Base-by-base conservation (phyloP, 2,329 filamentous ascomycete genomes). In the Cladosporium sp. region DNA sequence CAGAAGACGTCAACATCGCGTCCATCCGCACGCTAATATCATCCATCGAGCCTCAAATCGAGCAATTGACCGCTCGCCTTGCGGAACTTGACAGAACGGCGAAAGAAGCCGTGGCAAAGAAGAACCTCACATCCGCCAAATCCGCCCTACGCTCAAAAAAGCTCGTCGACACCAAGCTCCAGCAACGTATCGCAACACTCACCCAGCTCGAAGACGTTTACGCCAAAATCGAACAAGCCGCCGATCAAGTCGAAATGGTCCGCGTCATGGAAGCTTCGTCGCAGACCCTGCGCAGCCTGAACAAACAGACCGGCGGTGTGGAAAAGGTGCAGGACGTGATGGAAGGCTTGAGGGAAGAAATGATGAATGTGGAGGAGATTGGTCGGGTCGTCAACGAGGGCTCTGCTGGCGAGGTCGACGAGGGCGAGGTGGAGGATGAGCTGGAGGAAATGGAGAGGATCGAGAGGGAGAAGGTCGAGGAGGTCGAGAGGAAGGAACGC, bases 361-460 rank as follows among this genome's bases (percentile, higher is more conserved):
- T 92, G 81, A 78, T 74, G 55, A 82, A 85, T 59, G 83, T 85
- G 19, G 90, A 96, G 63, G 92, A 97, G 70, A 80, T 97, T 18
- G 82, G 83, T 22, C 80, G 78, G 49, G 84, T 92, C 35, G 78
- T 97, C 55, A 82, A 83, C 46, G 88, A 93, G 57, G 59, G 62
- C 3, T 60, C 60, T 4, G 62, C 55, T 1, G 60, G 70, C 12
- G 67, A 58, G 48, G 74, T 95, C 27, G 88, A 95, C 65, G 91
- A 95, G 62, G 77, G 64, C 16, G 91, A 94, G 66, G 81, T 97
- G 49, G 90, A 96, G 58, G 86, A 92, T 53, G 92, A 96, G 71
- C 77, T 97, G 40, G 85, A 86, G 57, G 83, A 77, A 3, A 72
- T 98, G 71, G 83, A 91, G 69, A 72, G 65, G 29, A 67, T 67